These are phyloP conservation scores for Citrus mangshanensis DNA, from an alignment of 345 rosid genomes.

Conservation along the genomic window DNA sequence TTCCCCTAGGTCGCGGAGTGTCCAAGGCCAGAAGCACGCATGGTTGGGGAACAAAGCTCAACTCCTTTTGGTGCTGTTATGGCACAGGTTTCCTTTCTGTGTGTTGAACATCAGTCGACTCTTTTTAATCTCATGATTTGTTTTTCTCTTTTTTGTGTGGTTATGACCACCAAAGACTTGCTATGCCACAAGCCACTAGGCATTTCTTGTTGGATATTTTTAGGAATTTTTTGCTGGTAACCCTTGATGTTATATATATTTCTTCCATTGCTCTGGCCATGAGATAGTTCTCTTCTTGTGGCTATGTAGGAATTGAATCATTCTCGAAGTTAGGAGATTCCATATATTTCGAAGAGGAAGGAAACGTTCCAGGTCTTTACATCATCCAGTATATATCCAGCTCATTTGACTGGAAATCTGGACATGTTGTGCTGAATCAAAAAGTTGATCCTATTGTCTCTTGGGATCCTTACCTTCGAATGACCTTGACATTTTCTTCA, in stretches of 20 bases:
- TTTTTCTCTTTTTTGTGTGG: background rate
- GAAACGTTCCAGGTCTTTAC: too few species aligned
- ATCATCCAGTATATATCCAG: too few species aligned
- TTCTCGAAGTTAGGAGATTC: too few species aligned
- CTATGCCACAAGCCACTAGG: background rate
- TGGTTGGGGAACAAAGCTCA: conserved; percentile 12
- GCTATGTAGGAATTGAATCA: conserved; percentile 9
- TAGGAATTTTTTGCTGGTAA: background rate
- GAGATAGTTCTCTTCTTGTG: conserved; percentile 2
- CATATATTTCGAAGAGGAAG: conserved; percentile 6
- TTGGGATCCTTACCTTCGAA: too few species aligned
- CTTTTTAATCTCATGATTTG: background rate
- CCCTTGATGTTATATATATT: background rate
- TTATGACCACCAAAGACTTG: background rate
- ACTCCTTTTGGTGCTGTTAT: conserved; percentile 92
- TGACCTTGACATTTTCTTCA: too few species aligned
- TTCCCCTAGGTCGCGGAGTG: too few species aligned
- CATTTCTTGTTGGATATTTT: background rate
- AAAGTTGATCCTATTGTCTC: too few species aligned
- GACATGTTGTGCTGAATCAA: too few species aligned
- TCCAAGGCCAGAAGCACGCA: too few species aligned
- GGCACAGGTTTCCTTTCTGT: conserved; percentile 60
- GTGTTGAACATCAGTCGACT: background rate
- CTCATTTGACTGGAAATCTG: too few species aligned
- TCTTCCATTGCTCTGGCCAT: background rate